phyloP scores from a whole-genome alignment of 768 basidiomycete species.

The Lanmaoa pseudosensibilis region DNA sequence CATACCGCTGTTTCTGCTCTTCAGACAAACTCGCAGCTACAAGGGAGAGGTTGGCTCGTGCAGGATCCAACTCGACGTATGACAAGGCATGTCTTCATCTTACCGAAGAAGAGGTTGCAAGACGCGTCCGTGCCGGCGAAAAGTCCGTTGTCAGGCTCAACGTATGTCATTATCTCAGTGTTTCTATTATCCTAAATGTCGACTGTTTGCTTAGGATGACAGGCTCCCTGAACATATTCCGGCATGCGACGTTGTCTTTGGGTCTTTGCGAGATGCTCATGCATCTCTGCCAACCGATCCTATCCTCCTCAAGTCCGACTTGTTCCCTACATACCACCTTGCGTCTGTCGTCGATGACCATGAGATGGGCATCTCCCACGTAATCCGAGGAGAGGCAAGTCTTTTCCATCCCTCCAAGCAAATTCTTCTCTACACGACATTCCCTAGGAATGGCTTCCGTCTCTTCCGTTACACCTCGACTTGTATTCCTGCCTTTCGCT shows the following conservation, averaged over 20 bases:
- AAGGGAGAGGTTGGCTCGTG: slow-evolving; percentile 65
- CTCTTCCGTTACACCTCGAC: slow-evolving; percentile 87
- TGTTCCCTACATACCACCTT: slow-evolving; percentile 94
- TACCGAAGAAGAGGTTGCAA: slow-evolving; percentile 79
- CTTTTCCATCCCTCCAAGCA: background rate
- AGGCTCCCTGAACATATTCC: slow-evolving; percentile 51
- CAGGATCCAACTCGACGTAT: slow-evolving; percentile 79
- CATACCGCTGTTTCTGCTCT: slow-evolving; percentile 95
- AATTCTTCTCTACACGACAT: background rate
- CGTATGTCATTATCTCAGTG: slow-evolving; percentile 45
- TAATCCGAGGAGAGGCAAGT: slow-evolving; percentile 86
- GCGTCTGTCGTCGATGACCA: slow-evolving; percentile 96
- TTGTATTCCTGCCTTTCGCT: slow-evolving; percentile 79
- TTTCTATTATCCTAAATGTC: background rate
- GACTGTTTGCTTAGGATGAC: slow-evolving; percentile 47
- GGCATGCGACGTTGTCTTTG: slow-evolving; percentile 74
- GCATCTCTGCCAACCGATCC: slow-evolving; percentile 85
- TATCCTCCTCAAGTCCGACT: slow-evolving; percentile 87
- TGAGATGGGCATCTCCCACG: slow-evolving; percentile 95
- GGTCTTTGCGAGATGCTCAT: slow-evolving; percentile 68
- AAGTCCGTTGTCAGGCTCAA: slow-evolving; percentile 85
- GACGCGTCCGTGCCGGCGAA: slow-evolving; percentile 73
- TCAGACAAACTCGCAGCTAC: slow-evolving; percentile 65
- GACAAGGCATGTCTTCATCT: slow-evolving; percentile 87
- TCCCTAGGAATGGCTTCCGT: slow-evolving; percentile 91